These are phyloP conservation scores for Sonneratia caseolaris DNA, from an alignment of 345 rosid genomes.

Conservation along the genomic window DNA sequence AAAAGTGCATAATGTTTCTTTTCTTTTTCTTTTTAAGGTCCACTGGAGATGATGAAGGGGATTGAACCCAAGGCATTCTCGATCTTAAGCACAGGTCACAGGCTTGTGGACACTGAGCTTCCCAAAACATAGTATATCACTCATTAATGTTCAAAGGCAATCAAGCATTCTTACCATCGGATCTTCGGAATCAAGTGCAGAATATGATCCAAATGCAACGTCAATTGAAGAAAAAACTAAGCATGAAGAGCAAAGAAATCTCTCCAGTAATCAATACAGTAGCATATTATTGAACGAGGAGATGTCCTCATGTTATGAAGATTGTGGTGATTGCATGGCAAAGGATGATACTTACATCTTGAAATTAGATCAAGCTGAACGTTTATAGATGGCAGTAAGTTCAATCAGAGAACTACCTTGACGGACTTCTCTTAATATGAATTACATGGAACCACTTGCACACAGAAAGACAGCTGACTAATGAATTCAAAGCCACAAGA, in stretches of 20 bases:
- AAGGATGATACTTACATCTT: too few species aligned
- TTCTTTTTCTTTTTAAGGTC: neutral
- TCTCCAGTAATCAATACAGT: neutral
- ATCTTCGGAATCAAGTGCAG: neutral
- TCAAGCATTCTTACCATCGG: neutral
- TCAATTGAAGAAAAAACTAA: neutral
- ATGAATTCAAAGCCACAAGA: neutral
- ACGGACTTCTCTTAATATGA: too few species aligned
- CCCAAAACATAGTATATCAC: neutral
- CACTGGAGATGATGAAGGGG: neutral
- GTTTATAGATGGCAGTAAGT: too few species aligned
- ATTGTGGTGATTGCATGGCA: too few species aligned
- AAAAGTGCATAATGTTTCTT: neutral
- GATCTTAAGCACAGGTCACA: neutral
- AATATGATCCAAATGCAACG: neutral
- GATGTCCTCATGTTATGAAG: too few species aligned
- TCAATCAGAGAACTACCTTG: too few species aligned
- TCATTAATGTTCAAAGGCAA: neutral
- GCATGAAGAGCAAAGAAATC: neutral
- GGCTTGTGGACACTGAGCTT: neutral
- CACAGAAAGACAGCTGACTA: too few species aligned
- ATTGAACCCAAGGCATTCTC: neutral
- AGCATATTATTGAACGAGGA: too few species aligned
- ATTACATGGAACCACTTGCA: too few species aligned
- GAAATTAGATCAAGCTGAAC: too few species aligned